Conservation (phyloP, 2,329 filamentous ascomycete genomes). For the Didymella sp. region DNA sequence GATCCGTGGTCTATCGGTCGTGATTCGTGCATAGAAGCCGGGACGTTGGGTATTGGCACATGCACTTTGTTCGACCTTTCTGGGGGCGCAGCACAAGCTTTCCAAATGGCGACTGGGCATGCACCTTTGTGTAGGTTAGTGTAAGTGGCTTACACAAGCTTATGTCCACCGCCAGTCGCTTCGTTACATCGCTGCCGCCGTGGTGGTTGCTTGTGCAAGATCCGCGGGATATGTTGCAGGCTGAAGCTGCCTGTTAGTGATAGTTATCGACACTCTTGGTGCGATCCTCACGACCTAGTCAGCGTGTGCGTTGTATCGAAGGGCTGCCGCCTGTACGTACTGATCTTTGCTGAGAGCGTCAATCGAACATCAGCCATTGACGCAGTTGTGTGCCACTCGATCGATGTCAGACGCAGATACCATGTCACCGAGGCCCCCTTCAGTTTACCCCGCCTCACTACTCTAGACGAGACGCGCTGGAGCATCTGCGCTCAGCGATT, state of each 20-base stretch:
- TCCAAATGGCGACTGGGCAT: background rate
- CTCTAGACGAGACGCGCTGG: background rate
- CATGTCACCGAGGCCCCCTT: background rate
- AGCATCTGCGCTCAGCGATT: background rate
- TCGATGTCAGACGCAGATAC: background rate
- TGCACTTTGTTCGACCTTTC: conserved; percentile 1
- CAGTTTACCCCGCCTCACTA: background rate
- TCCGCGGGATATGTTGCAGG: background rate
- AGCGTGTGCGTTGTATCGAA: background rate
- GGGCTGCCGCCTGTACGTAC: background rate
- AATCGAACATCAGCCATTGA: background rate
- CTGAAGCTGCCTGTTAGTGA: background rate
- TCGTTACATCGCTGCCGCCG: background rate
- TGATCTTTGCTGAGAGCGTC: background rate
- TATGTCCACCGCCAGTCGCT: conserved; percentile 2
- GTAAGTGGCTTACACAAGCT: conserved; percentile 7
- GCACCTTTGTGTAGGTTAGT: conserved; percentile 6
- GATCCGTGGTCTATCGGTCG: background rate
- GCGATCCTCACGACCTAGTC: background rate
- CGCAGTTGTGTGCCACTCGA: background rate
- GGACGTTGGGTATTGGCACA: background rate
- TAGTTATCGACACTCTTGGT: background rate
- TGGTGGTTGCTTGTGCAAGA: background rate
- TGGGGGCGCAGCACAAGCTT: conserved; percentile 17
- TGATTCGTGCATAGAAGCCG: conserved; percentile 2